Evolutionary conservation across 116 monocot species (phyloP).

Genomic region (Trichopus zeylanicus): DNA sequence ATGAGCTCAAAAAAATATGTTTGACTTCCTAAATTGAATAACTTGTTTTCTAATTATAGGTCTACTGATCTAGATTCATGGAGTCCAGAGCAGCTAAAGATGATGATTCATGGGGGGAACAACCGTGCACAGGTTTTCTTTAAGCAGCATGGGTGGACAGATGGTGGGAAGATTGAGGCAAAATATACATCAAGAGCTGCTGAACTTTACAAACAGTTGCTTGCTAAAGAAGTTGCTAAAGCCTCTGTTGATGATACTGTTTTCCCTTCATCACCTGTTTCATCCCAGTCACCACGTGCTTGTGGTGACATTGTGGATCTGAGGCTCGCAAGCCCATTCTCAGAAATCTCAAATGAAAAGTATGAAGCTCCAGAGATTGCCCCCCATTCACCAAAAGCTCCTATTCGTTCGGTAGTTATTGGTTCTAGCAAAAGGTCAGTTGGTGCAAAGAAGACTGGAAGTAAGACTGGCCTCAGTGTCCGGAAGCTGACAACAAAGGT

Average conservation of each 20-base stretch:
- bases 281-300: slow-evolving; percentile 28
- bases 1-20: no score
- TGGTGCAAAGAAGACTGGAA: slow-evolving; percentile 63
- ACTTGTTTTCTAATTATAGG: slow-evolving; percentile 9
- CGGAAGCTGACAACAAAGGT: slow-evolving; percentile 87
- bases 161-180: slow-evolving; percentile 80
- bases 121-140: slow-evolving; percentile 72
- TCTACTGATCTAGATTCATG: slow-evolving; percentile 76
- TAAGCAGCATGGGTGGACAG: slow-evolving; percentile 83
- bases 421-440: slow-evolving; percentile 68
- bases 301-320: slow-evolving; percentile 42
- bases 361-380: slow-evolving; percentile 33
- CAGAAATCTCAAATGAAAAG: slow-evolving; percentile 28
- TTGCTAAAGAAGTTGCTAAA: slow-evolving; percentile 72
- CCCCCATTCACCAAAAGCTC: slow-evolving; percentile 60
- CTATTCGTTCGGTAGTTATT: slow-evolving; percentile 34
- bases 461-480: slow-evolving; percentile 78
- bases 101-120: slow-evolving; percentile 73
- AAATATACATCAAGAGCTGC: slow-evolving; percentile 82
- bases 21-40: neutral
- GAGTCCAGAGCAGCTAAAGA: slow-evolving; percentile 62
- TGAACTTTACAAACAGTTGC: slow-evolving; percentile 61
- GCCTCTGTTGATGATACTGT: slow-evolving; percentile 28
- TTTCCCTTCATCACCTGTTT: slow-evolving; percentile 49
- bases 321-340: slow-evolving; percentile 27